Percentiles rank a stretch among this genome's conserved stretches.
Evolutionary conservation across 805 yeast genomes (phyloP).

Genomic region (Candida nonsorbophila): DNA sequence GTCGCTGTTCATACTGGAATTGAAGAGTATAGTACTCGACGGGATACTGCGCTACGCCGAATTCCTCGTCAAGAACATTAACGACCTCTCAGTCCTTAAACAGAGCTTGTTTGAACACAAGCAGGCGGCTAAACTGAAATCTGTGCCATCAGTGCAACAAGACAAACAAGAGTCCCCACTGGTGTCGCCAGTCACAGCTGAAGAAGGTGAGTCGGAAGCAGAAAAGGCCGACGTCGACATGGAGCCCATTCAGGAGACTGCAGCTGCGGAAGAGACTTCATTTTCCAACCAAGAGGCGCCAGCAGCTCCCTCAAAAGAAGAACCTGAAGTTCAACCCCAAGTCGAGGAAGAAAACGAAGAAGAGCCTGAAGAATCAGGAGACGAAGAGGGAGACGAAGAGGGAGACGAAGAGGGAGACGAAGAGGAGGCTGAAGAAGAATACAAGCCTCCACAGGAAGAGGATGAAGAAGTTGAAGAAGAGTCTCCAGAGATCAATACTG

Average conservation of each 20-base stretch:
- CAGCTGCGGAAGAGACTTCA: background rate
- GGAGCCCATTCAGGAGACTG: background rate
- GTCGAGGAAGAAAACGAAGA: conserved; percentile 6
- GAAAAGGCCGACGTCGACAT: background rate
- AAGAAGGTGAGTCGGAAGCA: conserved; percentile 1
- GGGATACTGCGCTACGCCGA: conserved; percentile 15
- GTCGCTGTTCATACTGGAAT: too few relatives aligned
- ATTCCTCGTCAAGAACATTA: conserved; percentile 15
- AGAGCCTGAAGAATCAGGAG: conserved; percentile 14
- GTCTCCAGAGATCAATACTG: too few relatives aligned
- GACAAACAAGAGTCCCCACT: too few relatives aligned
- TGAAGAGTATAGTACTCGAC: conserved; percentile 17
- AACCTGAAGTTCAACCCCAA: conserved; percentile 3
- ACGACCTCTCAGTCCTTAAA: too few relatives aligned
- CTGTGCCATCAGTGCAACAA: too few relatives aligned
- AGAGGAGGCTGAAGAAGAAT: conserved; percentile 6
- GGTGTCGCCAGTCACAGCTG: conserved; percentile 6
- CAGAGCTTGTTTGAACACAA: too few relatives aligned
- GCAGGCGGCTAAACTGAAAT: too few relatives aligned
- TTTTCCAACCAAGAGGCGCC: background rate
- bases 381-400: conserved; percentile 7
- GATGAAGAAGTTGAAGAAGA: conserved; percentile 5
- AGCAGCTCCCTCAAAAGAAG: conserved; percentile 1
- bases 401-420: conserved; percentile 9
- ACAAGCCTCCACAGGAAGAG: conserved; percentile 3